Evolutionary conservation across 352 stramenopile species (phyloP), one percentile per base, ranked within the genome.

Genomic region (Globisporangium cederbergense): DNA sequence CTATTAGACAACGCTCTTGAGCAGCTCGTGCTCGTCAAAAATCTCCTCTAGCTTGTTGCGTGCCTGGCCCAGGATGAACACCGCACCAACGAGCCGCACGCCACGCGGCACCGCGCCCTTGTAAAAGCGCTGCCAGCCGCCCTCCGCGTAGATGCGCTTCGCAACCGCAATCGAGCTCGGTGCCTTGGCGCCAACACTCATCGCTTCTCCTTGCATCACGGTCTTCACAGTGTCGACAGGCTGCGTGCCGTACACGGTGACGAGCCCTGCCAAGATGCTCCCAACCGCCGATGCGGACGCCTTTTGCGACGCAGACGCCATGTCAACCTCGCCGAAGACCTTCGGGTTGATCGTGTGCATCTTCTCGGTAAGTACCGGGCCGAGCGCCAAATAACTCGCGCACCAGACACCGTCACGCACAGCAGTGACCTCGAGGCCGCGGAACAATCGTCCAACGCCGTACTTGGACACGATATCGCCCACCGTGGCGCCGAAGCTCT

Each of bases 201-300:
- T 71, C 16, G 83, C 83, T 58, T 95, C 82, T 36, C 86, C 86
- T 62, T 95, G 86, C 77, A 93, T 90, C 28, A 95, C 82, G 0
- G 86, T 95, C 76, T 95, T 95, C 59, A 95, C 62, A 13, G 85
- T 95, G 60, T 95, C 86, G 13, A 95, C 70, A 7, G 86, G 86
- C 71, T 95, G 86, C 53, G 83, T 95, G 36, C 67, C 83, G 57
- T 77, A 78, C 16, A 95, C 84, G 1, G 86, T 91, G 30, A 91
- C 68, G 18, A 95, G 73, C 2, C 86, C 86, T 7, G 86, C 83
- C 20, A 85, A 62, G 32, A 91, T 72, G 55, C 86, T 93, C n/a
- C 84, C 86, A 28, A 77, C 74, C 5, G 80, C 69, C 6, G 82
- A 88, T 3, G 86, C 84, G 18, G 73, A 88, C 11, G 82, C 64